phyloP scores from a whole-genome alignment of 2,329 filamentous ascomycete species.

The Moelleriella libera region DNA sequence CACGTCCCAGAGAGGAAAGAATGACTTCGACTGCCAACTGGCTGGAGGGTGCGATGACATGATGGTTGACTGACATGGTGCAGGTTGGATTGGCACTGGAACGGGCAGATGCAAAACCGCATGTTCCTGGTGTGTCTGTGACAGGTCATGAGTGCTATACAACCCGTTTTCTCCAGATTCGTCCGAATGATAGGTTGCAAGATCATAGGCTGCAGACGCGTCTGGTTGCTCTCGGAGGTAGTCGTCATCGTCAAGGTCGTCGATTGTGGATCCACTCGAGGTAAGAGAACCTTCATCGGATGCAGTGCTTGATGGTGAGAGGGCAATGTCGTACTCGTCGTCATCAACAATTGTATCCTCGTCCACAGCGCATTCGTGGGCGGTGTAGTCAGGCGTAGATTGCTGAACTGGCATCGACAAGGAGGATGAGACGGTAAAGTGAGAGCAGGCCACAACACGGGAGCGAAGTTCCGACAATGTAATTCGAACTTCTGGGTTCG shows the following conservation, averaged over 20 bases:
- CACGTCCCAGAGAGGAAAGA: constrained; percentile 36
- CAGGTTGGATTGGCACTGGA: too few relatives aligned
- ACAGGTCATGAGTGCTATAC: too few relatives aligned
- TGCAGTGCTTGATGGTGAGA: constrained; percentile 33
- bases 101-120: too few relatives aligned
- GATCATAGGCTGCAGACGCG: not conserved
- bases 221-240: constrained; percentile 26
- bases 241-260: constrained; percentile 25
- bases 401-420: too few relatives aligned
- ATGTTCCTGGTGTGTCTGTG: too few relatives aligned
- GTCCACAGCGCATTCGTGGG: constrained; percentile 29
- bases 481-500: constrained; percentile 71
- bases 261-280: constrained; percentile 38
- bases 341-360: constrained; percentile 30
- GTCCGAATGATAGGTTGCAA: constrained; percentile 8
- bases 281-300: constrained; percentile 42
- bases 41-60: constrained; percentile 5
- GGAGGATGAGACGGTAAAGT: constrained; percentile 42
- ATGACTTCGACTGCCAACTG: constrained; percentile 29
- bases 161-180: too few relatives aligned
- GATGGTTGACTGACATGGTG: too few relatives aligned
- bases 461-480: constrained; percentile 65
- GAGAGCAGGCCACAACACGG: constrained; percentile 61
- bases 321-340: constrained; percentile 27
- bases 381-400: constrained; percentile 11